Conservation (phyloP, 75 land plant genomes). For the Sequoia sempervirens region DNA sequence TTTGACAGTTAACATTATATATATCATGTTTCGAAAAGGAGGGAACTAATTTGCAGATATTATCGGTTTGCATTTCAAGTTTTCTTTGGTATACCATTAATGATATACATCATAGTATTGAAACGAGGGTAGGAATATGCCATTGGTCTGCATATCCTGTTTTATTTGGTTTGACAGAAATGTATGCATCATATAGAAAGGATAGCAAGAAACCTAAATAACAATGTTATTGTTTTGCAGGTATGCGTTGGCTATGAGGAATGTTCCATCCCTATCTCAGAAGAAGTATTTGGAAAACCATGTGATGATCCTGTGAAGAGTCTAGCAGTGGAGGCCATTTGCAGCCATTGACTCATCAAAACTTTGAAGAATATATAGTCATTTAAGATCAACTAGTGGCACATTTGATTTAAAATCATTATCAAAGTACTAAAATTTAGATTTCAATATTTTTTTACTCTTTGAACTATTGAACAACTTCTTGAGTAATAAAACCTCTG, state of each 20-base stretch:
- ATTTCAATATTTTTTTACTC: not conserved
- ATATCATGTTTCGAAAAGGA: not conserved
- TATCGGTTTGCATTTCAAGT: not conserved
- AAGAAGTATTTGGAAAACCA: not conserved
- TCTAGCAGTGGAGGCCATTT: slow-evolving; percentile 9
- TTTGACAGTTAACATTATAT: not conserved
- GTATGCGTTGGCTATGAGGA: not conserved
- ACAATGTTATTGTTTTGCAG: slow-evolving; percentile 4
- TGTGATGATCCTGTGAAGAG: not conserved
- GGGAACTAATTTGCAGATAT: not conserved
- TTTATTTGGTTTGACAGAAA: not conserved
- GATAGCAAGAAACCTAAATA: not conserved
- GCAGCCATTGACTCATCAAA: slow-evolving; percentile 4
- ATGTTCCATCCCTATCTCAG: slow-evolving; percentile 7
- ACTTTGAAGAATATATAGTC: not conserved
- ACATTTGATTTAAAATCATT: not conserved
- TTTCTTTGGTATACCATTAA: not conserved
- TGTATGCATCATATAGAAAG: not conserved
- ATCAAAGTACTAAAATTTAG: not conserved
- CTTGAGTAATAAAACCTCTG: not conserved
- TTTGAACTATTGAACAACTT: not conserved
- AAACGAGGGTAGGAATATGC: not conserved
- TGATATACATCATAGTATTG: not conserved
- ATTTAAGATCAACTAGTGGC: not conserved
- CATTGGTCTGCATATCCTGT: not conserved